Conservation (phyloP, 495 filamentous ascomycete species). For the Trichocladium uniseriatum region DNA sequence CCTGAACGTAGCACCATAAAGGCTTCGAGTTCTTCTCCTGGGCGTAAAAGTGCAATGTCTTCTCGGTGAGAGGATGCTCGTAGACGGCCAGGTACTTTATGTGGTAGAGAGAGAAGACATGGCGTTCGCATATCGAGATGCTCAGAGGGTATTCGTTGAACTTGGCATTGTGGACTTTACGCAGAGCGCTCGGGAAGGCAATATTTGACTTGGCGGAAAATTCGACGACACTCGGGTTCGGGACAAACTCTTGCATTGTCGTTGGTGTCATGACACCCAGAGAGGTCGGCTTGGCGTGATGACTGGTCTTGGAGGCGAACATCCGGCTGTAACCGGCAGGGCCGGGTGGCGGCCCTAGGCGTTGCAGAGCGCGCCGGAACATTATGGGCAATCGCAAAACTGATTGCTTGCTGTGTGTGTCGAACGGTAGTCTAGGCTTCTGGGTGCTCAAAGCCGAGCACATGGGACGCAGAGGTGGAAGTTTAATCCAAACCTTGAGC, state of each 20-base stretch:
- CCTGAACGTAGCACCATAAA: constrained; percentile 44
- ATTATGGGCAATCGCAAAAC: neutral
- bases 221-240: neutral
- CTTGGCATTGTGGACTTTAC: neutral
- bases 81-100: constrained; percentile 23
- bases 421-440: neutral
- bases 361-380: neutral
- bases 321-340: too few species aligned
- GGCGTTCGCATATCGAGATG: constrained; percentile 5
- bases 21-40: constrained; percentile 22
- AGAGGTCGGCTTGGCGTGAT: too few species aligned
- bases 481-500: too few species aligned
- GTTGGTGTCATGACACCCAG: too few species aligned
- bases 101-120: constrained; percentile 17
- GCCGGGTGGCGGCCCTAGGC: too few species aligned
- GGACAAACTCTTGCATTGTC: too few species aligned
- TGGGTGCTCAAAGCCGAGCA: neutral
- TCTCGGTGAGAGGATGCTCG: constrained; percentile 29
- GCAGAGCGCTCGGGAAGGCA: neutral
- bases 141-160: neutral
- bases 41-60: constrained; percentile 19
- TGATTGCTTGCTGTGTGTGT: neutral
- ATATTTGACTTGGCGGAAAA: neutral
- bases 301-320: too few species aligned
- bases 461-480: too few species aligned